Evolutionary conservation across 2,329 filamentous ascomycete genomes (phyloP).

Genomic region (Penicillium sp.): DNA sequence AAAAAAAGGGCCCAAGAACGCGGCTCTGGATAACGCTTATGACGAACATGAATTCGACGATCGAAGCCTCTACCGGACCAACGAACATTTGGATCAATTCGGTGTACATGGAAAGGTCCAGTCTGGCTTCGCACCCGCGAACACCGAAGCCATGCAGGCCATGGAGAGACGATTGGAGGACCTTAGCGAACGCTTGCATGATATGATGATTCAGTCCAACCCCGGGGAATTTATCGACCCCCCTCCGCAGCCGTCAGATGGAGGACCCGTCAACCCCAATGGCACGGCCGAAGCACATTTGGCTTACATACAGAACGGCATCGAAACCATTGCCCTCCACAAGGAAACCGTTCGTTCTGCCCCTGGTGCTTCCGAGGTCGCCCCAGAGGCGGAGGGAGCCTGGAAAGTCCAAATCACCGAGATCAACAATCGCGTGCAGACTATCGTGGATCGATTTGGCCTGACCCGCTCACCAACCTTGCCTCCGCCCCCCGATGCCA

Average conservation of each 20-base stretch:
- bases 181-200: slow-evolving; percentile 66
- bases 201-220: slow-evolving; percentile 59
- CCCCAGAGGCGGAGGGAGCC: slow-evolving; percentile 46
- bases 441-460: slow-evolving; percentile 54
- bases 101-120: slow-evolving; percentile 26
- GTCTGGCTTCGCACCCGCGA: slow-evolving; percentile 15
- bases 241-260: slow-evolving; percentile 37
- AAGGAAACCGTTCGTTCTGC: slow-evolving; percentile 7
- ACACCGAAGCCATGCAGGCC: slow-evolving; percentile 56
- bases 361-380: slow-evolving; percentile 1
- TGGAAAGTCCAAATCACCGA: slow-evolving; percentile 54
- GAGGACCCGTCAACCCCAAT: slow-evolving; percentile 28
- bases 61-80: slow-evolving; percentile 68
- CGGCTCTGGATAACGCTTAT: slow-evolving; percentile 71
- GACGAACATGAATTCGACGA: slow-evolving; percentile 73
- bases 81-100: slow-evolving; percentile 63
- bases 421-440: slow-evolving; percentile 66
- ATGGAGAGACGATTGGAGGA: slow-evolving; percentile 68
- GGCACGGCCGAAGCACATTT: slow-evolving; percentile 58
- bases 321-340: slow-evolving; percentile 62
- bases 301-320: slow-evolving; percentile 68
- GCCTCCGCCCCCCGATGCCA: slow-evolving; percentile 59
- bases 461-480: slow-evolving; percentile 48
- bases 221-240: slow-evolving; percentile 38
- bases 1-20: slow-evolving; percentile 56